Percentiles rank a stretch among this genome's conserved stretches.
These are phyloP conservation scores for Murraya paniculata DNA, from an alignment of 345 rosid species.

Conservation along the genomic window DNA sequence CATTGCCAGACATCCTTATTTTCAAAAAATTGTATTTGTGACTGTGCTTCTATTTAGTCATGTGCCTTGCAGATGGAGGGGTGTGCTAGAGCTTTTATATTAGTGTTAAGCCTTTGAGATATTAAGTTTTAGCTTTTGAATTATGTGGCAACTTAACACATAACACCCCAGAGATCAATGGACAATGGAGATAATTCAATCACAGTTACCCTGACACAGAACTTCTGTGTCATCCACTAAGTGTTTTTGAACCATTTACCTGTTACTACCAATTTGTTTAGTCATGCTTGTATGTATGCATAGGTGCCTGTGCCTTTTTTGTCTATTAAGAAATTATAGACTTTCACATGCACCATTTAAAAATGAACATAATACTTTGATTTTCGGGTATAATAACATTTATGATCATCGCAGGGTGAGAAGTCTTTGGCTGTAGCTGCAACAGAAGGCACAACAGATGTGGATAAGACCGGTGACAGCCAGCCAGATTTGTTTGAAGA, in stretches of 20 bases:
- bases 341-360: too few species aligned
- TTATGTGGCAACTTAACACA: not conserved
- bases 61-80: not conserved
- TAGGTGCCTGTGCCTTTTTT: too few species aligned
- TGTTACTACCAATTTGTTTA: not conserved
- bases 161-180: not conserved
- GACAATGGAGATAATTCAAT: not conserved
- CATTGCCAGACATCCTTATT: not conserved
- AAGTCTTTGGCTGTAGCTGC: constrained; percentile 28
- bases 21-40: not conserved
- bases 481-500: constrained; percentile 67
- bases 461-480: constrained; percentile 24
- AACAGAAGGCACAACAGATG: constrained; percentile 41
- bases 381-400: not conserved
- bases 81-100: not conserved
- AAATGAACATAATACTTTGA: not conserved
- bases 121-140: not conserved
- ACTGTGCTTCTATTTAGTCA: not conserved
- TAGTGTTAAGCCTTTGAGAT: not conserved
- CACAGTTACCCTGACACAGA: not conserved
- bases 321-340: not conserved
- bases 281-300: not conserved
- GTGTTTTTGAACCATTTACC: not conserved
- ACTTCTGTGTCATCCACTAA: not conserved
- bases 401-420: constrained; percentile 41